Conservation (phyloP, 2,329 filamentous ascomycete genomes). For the Knufia fluminis region DNA sequence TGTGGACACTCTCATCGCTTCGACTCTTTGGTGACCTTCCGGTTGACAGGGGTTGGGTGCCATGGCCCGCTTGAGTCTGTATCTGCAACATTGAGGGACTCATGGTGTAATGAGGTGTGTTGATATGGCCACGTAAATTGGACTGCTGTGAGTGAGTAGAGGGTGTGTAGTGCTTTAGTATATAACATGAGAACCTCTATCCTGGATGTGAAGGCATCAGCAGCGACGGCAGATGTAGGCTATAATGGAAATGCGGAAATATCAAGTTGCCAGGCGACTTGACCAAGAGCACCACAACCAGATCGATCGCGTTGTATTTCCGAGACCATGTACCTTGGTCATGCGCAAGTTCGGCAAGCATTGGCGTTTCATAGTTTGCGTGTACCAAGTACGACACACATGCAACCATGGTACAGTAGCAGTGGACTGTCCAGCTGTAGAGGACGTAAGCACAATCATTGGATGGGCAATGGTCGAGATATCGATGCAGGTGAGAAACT, state of each 20-base stretch:
- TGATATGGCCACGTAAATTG: neutral
- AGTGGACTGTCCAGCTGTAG: neutral
- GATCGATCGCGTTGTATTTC: neutral
- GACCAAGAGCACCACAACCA: neutral
- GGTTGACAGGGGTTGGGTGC: constrained; percentile 9
- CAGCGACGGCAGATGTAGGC: neutral
- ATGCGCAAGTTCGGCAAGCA: neutral
- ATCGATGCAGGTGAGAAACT: neutral
- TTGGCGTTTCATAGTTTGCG: neutral
- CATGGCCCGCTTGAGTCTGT: constrained; percentile 15
- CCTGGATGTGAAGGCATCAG: neutral
- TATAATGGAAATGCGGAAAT: neutral
- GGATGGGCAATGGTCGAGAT: neutral
- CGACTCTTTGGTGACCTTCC: constrained; percentile 10
- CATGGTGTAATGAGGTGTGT: neutral
- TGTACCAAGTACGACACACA: neutral
- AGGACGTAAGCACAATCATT: neutral
- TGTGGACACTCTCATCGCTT: constrained; percentile 20
- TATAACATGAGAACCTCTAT: neutral
- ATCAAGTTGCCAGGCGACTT: neutral
- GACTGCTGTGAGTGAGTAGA: neutral
- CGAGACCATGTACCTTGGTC: neutral
- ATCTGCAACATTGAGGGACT: constrained; percentile 19
- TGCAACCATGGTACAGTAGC: neutral
- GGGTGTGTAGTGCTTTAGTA: neutral